Evolutionary conservation across 495 filamentous ascomycete genomes (phyloP), one percentile per base, ranked within the genome.

Genomic region (Penicillium dipodomyicola): DNA sequence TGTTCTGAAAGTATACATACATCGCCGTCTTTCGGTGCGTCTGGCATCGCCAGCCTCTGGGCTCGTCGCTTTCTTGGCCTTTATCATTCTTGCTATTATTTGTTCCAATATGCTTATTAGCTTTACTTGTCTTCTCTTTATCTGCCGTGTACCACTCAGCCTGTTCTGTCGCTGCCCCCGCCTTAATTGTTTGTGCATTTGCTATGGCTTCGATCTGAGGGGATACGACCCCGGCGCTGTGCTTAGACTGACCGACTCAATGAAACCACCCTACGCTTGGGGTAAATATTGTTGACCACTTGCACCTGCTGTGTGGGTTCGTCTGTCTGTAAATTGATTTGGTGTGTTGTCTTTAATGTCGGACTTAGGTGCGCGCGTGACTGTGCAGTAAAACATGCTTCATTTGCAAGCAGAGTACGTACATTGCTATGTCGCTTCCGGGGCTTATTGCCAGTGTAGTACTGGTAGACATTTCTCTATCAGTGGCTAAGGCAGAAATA

Each of bases 241-340:
- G 30, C 17, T 47, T 47, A 54, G 52, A 54, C 32, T 39, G 50
- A 43, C 19, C n/a, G 30, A 37, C 40, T 39, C 22, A 54, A 47
- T 47, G 42, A 39, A 51, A 54, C n/a, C 20, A 39, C n/a, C 23
- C 9, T 33, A 32, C 15, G 14, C 23, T 42, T 30, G 45, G 42
- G 30, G 23, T 27, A 8, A 47, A n/a, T 12, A 20, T 32, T 17
- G 8, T 2, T 39, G 33, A 37, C 30, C 33, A 40, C 32, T 20
- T 10, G 20, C 20, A 15, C 7, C 15, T 22, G 19, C 14, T 22
- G 32, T 4, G 5, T 37, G 23, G 22, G 22, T 4, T n/a, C 0
- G 43, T 45, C n/a, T 27, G 6, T 46, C 0, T 29, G 23, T 27
- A 45, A 9, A 15, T n/a, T 25, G 14, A 37, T n/a, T 2, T 15